Percentiles rank a stretch among this genome's conserved stretches.
phyloP scores from a whole-genome alignment of 352 stramenopile genomes.

The Hyaloperonospora arabidopsidis region DNA sequence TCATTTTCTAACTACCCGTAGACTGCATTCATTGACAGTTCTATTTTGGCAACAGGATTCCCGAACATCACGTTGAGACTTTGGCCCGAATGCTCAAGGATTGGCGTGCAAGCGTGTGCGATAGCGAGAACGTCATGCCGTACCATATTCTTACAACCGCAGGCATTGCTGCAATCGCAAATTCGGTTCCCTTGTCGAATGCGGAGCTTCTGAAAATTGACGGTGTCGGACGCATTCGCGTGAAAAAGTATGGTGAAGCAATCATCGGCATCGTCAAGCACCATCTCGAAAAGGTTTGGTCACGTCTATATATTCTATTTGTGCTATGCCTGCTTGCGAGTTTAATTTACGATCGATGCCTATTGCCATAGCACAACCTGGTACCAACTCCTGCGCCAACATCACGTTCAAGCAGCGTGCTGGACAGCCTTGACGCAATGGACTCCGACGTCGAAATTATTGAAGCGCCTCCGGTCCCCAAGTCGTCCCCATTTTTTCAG shows the following conservation, averaged over 20 bases:
- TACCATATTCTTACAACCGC: constrained; percentile 81
- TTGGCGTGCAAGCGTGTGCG: constrained; percentile 79
- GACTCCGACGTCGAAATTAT: constrained; percentile 25
- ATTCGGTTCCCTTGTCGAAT: constrained; percentile 65
- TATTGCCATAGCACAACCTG: constrained; percentile 47
- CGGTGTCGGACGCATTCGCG: constrained; percentile 68
- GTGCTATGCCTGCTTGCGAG: neutral
- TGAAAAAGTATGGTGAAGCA: constrained; percentile 79
- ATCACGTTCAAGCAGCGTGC: constrained; percentile 11
- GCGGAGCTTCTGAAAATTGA: constrained; percentile 76
- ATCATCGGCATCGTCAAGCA: constrained; percentile 80
- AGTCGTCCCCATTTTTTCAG: constrained; percentile 48
- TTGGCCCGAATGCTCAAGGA: constrained; percentile 79
- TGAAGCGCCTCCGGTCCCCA: constrained; percentile 15
- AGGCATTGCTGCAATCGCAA: constrained; percentile 75
- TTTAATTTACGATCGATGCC: constrained; percentile 1
- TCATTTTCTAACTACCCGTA: neutral
- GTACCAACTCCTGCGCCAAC: constrained; percentile 32
- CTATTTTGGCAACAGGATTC: constrained; percentile 37
- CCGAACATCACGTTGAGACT: constrained; percentile 55
- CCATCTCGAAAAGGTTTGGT: constrained; percentile 64
- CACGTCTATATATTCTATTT: neutral
- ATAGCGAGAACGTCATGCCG: constrained; percentile 81
- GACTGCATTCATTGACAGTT: neutral
- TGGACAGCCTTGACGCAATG: constrained; percentile 27